Base-by-base conservation (phyloP, 768 basidiomycete species). In the Postia placenta region DNA sequence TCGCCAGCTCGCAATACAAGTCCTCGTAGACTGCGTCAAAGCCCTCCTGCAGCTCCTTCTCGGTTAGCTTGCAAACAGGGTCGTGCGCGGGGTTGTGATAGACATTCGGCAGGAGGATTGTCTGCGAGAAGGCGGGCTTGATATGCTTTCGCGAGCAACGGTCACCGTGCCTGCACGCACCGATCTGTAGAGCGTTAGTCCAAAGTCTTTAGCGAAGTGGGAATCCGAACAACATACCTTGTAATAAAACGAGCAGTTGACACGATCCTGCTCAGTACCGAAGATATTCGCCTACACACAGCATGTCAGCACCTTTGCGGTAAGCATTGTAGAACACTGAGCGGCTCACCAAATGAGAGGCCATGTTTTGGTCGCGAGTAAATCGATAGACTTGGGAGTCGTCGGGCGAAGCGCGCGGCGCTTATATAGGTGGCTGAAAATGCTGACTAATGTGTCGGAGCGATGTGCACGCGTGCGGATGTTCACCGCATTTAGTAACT, bases 231-330 rank as follows among this genome's bases (percentile, higher is more conserved):
- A 33, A 66, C 79, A 27, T 53, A 88, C 88, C 73, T 95, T 95
- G 74, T 95, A 93, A 71, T 96, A 98, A 74, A 99, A 98, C 1
- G 94, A 97, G 64, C 95, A 99, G 65, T 99, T 99, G 55, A 99
- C 95, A 59, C 94, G 85, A 64, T 91, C 88, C 67, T 91, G 89
- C 67, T 92, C 89, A 53, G 90, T 93, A 56, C 91, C 91, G 60
- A 95, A 97, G 65, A 97, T 97, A 54, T 94, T 93, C 53, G 93
- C 92, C 84, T 94, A 51, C 53, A 30, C 19, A 48, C 17, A 46
- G 25, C 25, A 48, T 38, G 26, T 26, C 3, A n/a, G n/a, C n/a
- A n/a, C 19, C 26, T 9, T 19, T 24, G 26, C 26, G 3, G 26
- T 47, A 9, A 45, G 23, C 26, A 22, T n/a, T n/a, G n/a, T n/a